Evolutionary conservation across 1,284 basidiomycete genomes (phyloP).

Genomic region (Phellinidium pouzarii): DNA sequence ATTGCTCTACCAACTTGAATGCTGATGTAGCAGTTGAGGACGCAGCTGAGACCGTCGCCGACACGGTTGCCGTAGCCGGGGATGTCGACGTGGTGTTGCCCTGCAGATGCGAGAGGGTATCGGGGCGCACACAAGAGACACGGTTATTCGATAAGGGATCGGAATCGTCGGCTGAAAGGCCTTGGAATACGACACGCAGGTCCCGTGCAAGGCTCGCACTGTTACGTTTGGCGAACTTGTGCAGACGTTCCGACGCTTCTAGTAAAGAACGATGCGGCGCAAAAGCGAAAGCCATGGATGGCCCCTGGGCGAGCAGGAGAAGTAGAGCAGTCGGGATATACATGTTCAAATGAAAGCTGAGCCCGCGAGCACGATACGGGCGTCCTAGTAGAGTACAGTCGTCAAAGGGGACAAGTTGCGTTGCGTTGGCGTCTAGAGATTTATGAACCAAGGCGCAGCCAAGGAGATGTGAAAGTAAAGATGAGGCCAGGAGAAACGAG

Average conservation of each 20-base stretch:
- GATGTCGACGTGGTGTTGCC: conserved; percentile 13
- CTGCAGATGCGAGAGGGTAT: conserved; percentile 3
- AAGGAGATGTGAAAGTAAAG: conserved; percentile 3
- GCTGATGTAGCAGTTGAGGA: conserved; percentile 15
- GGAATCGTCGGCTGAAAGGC: conserved; percentile 32
- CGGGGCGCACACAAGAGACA: conserved; percentile 16
- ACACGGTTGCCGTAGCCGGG: conserved; percentile 10
- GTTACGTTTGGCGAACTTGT: conserved; percentile 38
- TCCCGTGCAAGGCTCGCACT: conserved; percentile 60
- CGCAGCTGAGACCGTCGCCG: conserved; percentile 1
- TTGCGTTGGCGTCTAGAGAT: neutral
- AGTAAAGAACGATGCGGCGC: conserved; percentile 14
- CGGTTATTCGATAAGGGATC: conserved; percentile 6
- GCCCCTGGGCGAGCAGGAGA: conserved; percentile 10
- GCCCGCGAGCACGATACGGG: neutral
- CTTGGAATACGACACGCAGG: conserved; percentile 54
- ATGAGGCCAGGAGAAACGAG: no score
- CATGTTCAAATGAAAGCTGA: neutral
- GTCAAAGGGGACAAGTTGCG: neutral
- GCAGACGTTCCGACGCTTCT: conserved; percentile 25
- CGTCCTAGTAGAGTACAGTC: neutral
- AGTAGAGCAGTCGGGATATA: conserved; percentile 10
- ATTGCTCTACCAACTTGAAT: conserved; percentile 15
- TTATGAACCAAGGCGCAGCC: neutral
- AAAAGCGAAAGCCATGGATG: conserved; percentile 9